phyloP scores from a whole-genome alignment of 306 rosid species.

The Trifolium pratense region DNA sequence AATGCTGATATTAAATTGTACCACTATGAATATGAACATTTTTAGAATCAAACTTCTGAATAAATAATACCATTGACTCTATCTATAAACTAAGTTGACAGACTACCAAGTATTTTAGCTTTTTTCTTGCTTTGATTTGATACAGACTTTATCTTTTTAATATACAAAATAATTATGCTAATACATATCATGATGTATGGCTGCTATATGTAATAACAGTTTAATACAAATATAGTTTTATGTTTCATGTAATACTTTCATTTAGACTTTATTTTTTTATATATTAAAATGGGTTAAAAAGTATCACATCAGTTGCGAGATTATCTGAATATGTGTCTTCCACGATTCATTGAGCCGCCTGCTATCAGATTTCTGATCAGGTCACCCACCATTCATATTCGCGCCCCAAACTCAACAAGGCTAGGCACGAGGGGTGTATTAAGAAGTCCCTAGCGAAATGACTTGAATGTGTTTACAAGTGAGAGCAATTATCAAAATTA shows the following conservation, averaged over 20 bases:
- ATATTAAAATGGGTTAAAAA: too few relatives aligned
- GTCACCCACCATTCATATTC: too few relatives aligned
- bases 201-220: conserved; percentile 26
- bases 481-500: too few relatives aligned
- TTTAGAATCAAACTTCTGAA: conserved; percentile 38
- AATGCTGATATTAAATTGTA: conserved; percentile 19
- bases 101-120: conserved; percentile 4
- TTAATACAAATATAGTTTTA: background rate
- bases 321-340: too few relatives aligned
- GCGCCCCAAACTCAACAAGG: too few relatives aligned
- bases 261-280: background rate
- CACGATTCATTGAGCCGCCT: too few relatives aligned
- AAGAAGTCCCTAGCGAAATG: too few relatives aligned
- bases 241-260: conserved; percentile 25
- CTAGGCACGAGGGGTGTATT: too few relatives aligned
- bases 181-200: conserved; percentile 32
- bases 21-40: conserved; percentile 24
- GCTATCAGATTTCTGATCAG: too few relatives aligned
- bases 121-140: conserved; percentile 36
- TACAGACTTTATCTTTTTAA: conserved; percentile 21
- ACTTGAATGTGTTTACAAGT: too few relatives aligned
- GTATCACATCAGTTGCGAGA: too few relatives aligned
- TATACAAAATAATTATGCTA: background rate
- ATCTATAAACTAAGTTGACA: conserved; percentile 41
- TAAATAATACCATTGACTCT: conserved; percentile 47